Base-by-base conservation (phyloP, 768 basidiomycete genomes). In the Xerocomus spinulosus region DNA sequence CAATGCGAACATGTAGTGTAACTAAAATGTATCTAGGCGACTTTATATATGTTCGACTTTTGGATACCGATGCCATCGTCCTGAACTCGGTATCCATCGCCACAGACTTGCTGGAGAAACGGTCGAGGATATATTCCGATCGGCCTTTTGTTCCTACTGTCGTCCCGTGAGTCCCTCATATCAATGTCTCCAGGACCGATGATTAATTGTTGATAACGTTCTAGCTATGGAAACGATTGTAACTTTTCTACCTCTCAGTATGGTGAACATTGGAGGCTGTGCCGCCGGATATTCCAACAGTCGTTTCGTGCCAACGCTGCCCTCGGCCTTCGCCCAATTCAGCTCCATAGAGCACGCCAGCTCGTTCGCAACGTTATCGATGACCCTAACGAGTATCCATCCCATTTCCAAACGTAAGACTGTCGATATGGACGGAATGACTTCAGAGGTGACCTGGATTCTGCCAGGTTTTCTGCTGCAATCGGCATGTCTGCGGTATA, bases 381-480 rank as follows among this genome's bases (percentile, higher is more conserved):
- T n/a, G 17, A 41, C 33, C 39, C 46, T n/a, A 14, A 42, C 18
- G 25, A 42, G 4, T 40, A 42, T n/a, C 47, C 13, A 15, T 34
- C 18, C 9, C 47, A 48, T 30, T 48, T 46, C 25, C 5, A 37
- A 5, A 54, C 46, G 36, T 54, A 37, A 48, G 48, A 15, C 13
- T 10, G 32, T n/a, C 29, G 17, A 9, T 6, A 10, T 28, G 25
- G 9, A 18, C 28, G 20, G 6, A 10, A 28, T 28, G 26, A 5
- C 15, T 30, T 29, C 24, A 3, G 20, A 8, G 6, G 3, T 12
- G 3, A 15, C 9, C 4, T 15, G 25, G 20, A 37, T 37, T 37
- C 20, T 9, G 5, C 6, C 28, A 70, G 71, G 30, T 54, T 61
- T 32, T 51, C 70, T 7, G 62, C 55, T 60, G 47, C 65, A 55